Evolutionary conservation across 441 rosid genomes (phyloP).

Genomic region (Pelargonium myrrhifolium): DNA sequence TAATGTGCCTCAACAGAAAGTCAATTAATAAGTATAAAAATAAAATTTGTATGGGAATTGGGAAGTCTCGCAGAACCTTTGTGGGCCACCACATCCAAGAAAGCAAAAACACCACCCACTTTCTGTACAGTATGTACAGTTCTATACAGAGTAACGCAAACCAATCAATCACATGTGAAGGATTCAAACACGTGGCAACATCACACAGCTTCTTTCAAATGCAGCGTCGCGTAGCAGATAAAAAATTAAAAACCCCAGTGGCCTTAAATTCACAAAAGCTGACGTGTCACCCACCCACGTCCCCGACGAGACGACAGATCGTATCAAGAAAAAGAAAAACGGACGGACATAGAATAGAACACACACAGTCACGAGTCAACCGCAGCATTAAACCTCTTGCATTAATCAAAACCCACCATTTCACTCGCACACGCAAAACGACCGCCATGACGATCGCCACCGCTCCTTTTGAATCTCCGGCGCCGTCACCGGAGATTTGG

Average conservation of each 20-base stretch:
- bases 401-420: neutral
- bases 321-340: neutral
- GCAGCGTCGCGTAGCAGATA: constrained; percentile 11
- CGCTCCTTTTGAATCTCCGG: neutral
- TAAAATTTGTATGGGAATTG: too few relatives aligned
- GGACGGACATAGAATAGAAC: too few relatives aligned
- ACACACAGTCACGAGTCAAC: neutral
- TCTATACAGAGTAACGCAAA: too few relatives aligned
- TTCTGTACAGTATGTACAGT: too few relatives aligned
- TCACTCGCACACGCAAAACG: too few relatives aligned
- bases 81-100: constrained; percentile 1
- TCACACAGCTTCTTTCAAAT: neutral
- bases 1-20: neutral
- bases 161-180: too few relatives aligned
- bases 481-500: constrained; percentile 10
- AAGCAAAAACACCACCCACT: neutral
- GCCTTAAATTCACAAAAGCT: constrained; percentile 37
- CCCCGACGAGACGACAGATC: constrained; percentile 14
- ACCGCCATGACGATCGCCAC: too few relatives aligned
- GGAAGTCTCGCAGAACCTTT: neutral
- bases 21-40: neutral
- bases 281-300: constrained; percentile 34
- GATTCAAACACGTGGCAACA: neutral
- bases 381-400: neutral
- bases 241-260: neutral